Evolutionary conservation across 306 rosid genomes (phyloP).

Genomic region (Trichosanthes truncata): DNA sequence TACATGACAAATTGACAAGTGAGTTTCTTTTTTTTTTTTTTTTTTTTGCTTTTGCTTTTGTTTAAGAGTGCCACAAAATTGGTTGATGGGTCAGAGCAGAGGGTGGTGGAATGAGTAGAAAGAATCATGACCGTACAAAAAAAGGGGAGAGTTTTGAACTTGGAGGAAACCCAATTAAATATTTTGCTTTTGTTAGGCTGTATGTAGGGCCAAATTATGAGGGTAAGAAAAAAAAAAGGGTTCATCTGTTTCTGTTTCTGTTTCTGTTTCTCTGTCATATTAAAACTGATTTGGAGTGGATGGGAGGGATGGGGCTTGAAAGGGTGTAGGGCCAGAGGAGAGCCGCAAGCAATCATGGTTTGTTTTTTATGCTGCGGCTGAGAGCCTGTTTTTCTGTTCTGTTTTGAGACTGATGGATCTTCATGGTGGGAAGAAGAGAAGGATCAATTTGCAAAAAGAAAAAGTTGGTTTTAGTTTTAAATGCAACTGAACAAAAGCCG

Average conservation of each 20-base stretch:
- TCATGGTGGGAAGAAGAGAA: background rate
- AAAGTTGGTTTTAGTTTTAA: background rate
- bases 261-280: background rate
- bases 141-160: background rate
- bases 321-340: background rate
- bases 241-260: background rate
- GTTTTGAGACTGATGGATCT: background rate
- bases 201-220: slow-evolving; percentile 9
- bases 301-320: background rate
- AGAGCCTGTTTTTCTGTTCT: background rate
- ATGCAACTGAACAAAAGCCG: background rate
- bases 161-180: background rate
- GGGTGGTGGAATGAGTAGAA: background rate
- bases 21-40: background rate
- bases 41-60: background rate
- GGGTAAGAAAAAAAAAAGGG: background rate
- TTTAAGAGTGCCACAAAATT: background rate
- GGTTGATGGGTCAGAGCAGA: slow-evolving; percentile 1
- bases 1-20: background rate
- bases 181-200: background rate
- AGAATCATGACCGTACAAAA: background rate
- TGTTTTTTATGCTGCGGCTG: background rate
- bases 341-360: slow-evolving; percentile 13
- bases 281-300: background rate
- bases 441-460: background rate